Evolutionary conservation across 208 protist genomes (phyloP), one percentile per base, ranked within the genome.

Genomic region (Leishmania turanica): DNA sequence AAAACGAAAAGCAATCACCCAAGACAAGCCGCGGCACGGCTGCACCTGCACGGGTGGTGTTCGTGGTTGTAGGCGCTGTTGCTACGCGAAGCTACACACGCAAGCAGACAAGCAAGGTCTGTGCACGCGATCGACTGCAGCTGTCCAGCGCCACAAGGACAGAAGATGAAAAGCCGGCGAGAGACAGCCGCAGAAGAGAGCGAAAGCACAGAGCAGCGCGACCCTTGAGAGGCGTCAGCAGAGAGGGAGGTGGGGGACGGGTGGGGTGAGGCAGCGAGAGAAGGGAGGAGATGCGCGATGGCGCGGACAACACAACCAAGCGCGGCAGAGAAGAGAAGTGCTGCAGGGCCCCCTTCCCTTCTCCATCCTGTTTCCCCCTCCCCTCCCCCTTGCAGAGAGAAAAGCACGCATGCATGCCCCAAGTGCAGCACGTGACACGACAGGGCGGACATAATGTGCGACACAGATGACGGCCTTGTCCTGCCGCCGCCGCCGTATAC

Each of bases 171-270:
- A 64, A 66, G 8, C 5, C 21, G 19, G 47, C 42, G 6, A 40
- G 37, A 53, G 45, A 37, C 9, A 54, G 3, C 40, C 69, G n/a
- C 45, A 79, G 56, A n/a, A 77, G 27, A 88, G 31, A 86, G 76
- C 31, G n/a, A 60, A 17, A 72, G 76, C 42, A 62, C 58, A 64
- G 53, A 64, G 58, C 45, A 72, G 21, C 64, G 24, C 24, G 17
- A 47, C 34, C 56, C 34, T 34, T 40, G 64, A 58, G 51, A 49
- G 21, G n/a, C 3, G 17, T 17, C 21, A 31, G 53, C 13, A 53
- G 64, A 68, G 64, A 40, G 31, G 58, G n/a, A 27, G 11, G 58
- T 34, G 58, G 27, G 27, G 7, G 27, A 31, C n/a, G 27, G 27
- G 19, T 24, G 58, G 24, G 24, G 56, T 62, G 56, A 62, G 31